Conservation (phyloP, 2,329 filamentous ascomycete species). For the Aspergillus sojae region DNA sequence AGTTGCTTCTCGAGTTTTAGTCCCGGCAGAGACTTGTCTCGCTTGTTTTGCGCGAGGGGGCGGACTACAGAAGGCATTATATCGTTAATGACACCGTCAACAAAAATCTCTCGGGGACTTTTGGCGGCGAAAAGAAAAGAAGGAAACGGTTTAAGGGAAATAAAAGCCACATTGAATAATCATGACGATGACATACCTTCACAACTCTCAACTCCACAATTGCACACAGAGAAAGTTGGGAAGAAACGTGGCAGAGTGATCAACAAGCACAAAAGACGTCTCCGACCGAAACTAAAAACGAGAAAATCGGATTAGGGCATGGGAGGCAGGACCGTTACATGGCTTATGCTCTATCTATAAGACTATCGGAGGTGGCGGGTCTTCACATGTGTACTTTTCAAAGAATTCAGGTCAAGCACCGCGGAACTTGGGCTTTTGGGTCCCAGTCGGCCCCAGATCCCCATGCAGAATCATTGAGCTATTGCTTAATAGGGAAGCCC, state of each 20-base stretch:
- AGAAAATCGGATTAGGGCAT: constrained; percentile 4
- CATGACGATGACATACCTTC: background rate
- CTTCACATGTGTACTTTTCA: constrained; percentile 16
- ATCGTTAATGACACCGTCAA: background rate
- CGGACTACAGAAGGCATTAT: background rate
- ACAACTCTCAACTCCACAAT: background rate
- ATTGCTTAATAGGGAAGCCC: constrained; percentile 7
- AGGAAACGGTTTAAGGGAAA: background rate
- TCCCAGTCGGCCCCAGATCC: constrained; percentile 2
- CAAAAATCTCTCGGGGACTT: background rate
- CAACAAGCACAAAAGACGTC: background rate
- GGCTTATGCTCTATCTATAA: constrained; percentile 11
- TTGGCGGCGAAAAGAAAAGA: background rate
- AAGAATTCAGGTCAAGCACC: constrained; percentile 10
- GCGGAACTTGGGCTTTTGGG: constrained; percentile 12
- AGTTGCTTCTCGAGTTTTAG: background rate
- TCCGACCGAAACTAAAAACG: constrained; percentile 3
- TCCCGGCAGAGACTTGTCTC: background rate
- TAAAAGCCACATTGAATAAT: background rate
- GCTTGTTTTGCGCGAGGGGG: background rate
- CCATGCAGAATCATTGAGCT: constrained; percentile 8
- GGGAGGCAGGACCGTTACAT: background rate
- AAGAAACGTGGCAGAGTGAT: background rate
- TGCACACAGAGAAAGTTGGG: background rate
- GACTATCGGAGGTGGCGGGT: constrained; percentile 6